These are phyloP conservation scores for Nitzschia sp. DNA, from an alignment of 108 stramenopile genomes.

Conservation along the genomic window DNA sequence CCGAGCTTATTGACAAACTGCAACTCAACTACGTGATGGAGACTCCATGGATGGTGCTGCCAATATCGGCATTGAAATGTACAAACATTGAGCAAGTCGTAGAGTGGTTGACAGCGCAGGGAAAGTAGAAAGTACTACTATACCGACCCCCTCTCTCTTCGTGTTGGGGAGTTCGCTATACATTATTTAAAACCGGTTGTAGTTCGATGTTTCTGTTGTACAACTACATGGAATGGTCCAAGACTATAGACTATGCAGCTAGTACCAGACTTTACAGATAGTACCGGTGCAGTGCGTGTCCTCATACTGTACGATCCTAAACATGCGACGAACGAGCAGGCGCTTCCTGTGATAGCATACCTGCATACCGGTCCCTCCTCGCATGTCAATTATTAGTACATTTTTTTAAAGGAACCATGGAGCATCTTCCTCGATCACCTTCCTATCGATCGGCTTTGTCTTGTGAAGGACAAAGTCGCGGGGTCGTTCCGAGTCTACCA, in stretches of 20 bases:
- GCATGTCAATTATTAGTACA: too few species aligned
- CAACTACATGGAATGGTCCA: too few species aligned
- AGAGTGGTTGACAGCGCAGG: slow-evolving; percentile 93
- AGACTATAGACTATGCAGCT: too few species aligned
- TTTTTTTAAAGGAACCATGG: slow-evolving; percentile 74
- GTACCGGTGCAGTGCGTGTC: too few species aligned
- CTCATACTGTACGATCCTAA: too few species aligned
- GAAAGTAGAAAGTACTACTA: slow-evolving; percentile 43
- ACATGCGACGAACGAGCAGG: too few species aligned
- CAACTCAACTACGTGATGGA: slow-evolving; percentile 95
- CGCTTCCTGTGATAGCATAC: too few species aligned
- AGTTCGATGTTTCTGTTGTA: neutral
- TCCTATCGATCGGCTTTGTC: slow-evolving; percentile 53
- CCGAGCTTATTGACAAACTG: slow-evolving; percentile 87
- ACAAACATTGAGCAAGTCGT: slow-evolving; percentile 95
- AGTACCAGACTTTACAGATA: too few species aligned
- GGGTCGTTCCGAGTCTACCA: slow-evolving; percentile 61
- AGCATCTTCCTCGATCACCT: slow-evolving; percentile 66
- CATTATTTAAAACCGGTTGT: neutral
- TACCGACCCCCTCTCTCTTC: too few species aligned
- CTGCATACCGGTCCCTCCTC: too few species aligned
- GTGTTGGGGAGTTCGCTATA: too few species aligned
- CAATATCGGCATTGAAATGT: slow-evolving; percentile 85
- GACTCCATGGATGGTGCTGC: slow-evolving; percentile 96
- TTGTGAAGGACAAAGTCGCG: slow-evolving; percentile 52